A percentile compares a stretch with the other conserved stretches of the same genome.
These are phyloP conservation scores for Fraxinus sp. DNA, from an alignment of 305 asterid species.

Conservation along the genomic window DNA sequence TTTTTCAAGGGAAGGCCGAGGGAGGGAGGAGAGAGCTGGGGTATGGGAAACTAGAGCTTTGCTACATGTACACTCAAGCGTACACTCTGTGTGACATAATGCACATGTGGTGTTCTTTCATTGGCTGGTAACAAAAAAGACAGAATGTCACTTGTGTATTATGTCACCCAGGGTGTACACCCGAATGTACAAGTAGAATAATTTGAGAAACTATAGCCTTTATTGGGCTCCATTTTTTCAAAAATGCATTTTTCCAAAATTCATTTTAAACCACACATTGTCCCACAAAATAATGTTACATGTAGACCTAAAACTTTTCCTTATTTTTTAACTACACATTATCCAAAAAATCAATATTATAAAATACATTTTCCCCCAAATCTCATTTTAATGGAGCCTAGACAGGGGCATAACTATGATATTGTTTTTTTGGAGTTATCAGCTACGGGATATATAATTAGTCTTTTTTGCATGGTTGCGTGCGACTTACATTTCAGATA, in stretches of 20 bases:
- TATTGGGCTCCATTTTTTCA: neutral
- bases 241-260: too few species aligned
- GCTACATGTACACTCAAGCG: too few species aligned
- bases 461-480: conserved; percentile 3
- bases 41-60: neutral
- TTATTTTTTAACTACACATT: too few species aligned
- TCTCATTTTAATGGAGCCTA: neutral
- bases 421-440: neutral
- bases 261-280: neutral
- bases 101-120: neutral
- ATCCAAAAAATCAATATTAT: neutral
- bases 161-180: neutral
- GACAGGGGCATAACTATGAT: neutral
- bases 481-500: conserved; percentile 17
- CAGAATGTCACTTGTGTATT: neutral
- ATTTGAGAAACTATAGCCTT: neutral
- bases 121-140: neutral
- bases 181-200: neutral
- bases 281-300: neutral
- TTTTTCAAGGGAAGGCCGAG: neutral
- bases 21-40: neutral
- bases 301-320: neutral
- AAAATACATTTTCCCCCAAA: neutral
- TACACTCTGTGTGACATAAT: neutral
- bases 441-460: conserved; percentile 2